Percentiles rank a stretch among this genome's conserved stretches.
Evolutionary conservation across 345 rosid species (phyloP).

Genomic region (Eucalyptus sp.): DNA sequence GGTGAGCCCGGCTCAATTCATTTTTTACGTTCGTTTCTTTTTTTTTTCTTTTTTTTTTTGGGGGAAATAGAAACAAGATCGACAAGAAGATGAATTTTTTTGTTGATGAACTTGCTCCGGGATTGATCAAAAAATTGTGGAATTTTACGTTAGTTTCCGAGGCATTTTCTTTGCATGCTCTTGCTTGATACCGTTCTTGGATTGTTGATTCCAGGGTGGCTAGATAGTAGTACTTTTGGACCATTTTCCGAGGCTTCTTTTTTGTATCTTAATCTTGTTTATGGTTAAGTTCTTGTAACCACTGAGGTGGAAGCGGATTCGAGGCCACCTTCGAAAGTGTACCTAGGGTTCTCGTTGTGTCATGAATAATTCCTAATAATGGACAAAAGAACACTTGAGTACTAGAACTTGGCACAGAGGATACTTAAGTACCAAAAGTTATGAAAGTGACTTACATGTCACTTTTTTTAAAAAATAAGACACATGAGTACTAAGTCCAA

Average conservation of each 20-base stretch:
- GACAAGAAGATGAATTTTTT: neutral
- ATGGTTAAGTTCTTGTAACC: neutral
- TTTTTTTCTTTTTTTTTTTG: too few relatives aligned
- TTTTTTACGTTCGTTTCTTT: neutral
- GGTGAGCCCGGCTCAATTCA: neutral
- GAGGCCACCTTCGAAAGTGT: neutral
- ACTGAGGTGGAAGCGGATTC: neutral
- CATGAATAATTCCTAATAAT: neutral
- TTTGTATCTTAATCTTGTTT: neutral
- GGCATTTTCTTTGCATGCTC: too few relatives aligned
- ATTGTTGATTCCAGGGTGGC: too few relatives aligned
- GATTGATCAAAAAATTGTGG: too few relatives aligned
- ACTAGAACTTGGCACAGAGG: fast-evolving
- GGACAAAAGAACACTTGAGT: fast-evolving
- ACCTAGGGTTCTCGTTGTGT: neutral
- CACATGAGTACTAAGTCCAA: fast-evolving
- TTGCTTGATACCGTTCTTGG: too few relatives aligned
- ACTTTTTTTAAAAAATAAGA: too few relatives aligned
- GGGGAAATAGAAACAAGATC: neutral
- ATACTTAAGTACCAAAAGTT: too few relatives aligned
- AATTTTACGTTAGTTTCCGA: too few relatives aligned
- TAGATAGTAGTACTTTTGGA: too few relatives aligned
- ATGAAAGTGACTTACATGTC: fast-evolving
- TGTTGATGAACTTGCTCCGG: too few relatives aligned
- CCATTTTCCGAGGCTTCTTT: neutral